Conservation (phyloP, 1,139 yeast genomes). For the Saccharomycopsis hybrid region DNA sequence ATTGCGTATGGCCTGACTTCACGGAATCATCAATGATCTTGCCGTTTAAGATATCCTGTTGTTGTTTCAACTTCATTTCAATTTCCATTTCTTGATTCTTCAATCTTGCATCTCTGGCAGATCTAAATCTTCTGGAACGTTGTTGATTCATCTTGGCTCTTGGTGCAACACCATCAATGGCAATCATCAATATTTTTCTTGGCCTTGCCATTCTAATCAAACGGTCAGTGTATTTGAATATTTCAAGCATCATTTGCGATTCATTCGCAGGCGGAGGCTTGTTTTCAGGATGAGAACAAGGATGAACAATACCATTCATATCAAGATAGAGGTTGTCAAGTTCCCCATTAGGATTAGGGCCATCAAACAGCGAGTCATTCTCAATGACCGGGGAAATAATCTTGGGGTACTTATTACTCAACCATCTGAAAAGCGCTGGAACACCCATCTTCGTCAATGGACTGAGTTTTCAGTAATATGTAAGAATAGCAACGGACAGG, state of each 20-base stretch:
- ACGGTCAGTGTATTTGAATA: constrained; percentile 83
- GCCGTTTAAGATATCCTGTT: constrained; percentile 41
- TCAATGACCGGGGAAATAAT: constrained; percentile 77
- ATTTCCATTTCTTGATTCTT: constrained; percentile 56
- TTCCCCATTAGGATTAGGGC: constrained; percentile 93
- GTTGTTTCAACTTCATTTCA: constrained; percentile 44
- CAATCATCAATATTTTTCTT: constrained; percentile 82
- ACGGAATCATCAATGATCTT: constrained; percentile 60
- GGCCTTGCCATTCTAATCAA: constrained; percentile 94
- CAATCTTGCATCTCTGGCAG: constrained; percentile 87
- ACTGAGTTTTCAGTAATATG: too few relatives aligned
- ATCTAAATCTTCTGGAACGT: constrained; percentile 87
- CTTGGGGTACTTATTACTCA: constrained; percentile 88
- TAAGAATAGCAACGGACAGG: too few relatives aligned
- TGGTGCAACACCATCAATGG: constrained; percentile 99
- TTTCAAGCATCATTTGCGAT: constrained; percentile 89
- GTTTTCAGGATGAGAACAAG: constrained; percentile 95
- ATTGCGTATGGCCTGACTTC: constrained; percentile 36
- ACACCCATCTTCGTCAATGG: constrained; percentile 74
- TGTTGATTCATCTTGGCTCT: constrained; percentile 99
- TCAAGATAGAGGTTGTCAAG: constrained; percentile 84
- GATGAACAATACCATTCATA: constrained; percentile 98
- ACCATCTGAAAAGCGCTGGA: constrained; percentile 97
- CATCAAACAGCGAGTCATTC: constrained; percentile 46
- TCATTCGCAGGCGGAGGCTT: constrained; percentile 92